These are phyloP conservation scores for Trametes cinnabarina DNA, from an alignment of 768 basidiomycete genomes.

Conservation along the genomic window DNA sequence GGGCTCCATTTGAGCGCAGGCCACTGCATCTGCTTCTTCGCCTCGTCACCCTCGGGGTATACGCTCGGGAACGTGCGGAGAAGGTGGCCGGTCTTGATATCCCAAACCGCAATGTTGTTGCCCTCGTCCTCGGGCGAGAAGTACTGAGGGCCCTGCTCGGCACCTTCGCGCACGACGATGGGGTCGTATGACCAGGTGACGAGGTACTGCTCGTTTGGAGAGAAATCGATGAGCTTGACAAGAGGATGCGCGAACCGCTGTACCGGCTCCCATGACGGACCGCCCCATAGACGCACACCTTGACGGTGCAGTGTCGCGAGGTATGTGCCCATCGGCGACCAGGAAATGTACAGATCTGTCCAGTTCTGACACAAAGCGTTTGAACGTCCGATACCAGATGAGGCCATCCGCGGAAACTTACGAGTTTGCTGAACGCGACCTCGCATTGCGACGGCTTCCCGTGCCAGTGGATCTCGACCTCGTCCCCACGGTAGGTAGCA, in stretches of 20 bases:
- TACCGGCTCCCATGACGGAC: conserved; percentile 82
- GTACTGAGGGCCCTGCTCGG: conserved; percentile 77
- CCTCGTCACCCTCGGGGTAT: conserved; percentile 53
- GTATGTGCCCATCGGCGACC: conserved; percentile 97
- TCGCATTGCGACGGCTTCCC: conserved; percentile 87
- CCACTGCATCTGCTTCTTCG: conserved; percentile 89
- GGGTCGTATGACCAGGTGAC: conserved; percentile 98
- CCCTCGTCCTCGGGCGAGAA: conserved; percentile 95
- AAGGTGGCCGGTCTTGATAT: conserved; percentile 88
- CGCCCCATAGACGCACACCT: conserved; percentile 95
- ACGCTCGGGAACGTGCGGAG: conserved; percentile 87
- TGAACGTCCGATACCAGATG: neutral
- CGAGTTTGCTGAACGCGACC: conserved; percentile 69
- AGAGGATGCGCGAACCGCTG: conserved; percentile 94
- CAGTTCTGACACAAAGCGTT: conserved; percentile 60
- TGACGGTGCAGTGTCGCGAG: conserved; percentile 91
- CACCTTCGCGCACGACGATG: conserved; percentile 79
- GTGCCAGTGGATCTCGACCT: conserved; percentile 90
- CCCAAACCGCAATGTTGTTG: conserved; percentile 97
- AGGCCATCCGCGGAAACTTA: conserved; percentile 29
- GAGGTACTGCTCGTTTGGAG: conserved; percentile 92
- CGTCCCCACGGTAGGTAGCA: conserved; percentile 89
- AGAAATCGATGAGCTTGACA: conserved; percentile 95
- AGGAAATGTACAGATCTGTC: conserved; percentile 95
- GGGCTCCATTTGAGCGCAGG: conserved; percentile 96